Percentiles rank a stretch among this genome's conserved stretches.
Evolutionary conservation across 2,329 filamentous ascomycete species (phyloP).

Genomic region (Colletotrichum filicis): DNA sequence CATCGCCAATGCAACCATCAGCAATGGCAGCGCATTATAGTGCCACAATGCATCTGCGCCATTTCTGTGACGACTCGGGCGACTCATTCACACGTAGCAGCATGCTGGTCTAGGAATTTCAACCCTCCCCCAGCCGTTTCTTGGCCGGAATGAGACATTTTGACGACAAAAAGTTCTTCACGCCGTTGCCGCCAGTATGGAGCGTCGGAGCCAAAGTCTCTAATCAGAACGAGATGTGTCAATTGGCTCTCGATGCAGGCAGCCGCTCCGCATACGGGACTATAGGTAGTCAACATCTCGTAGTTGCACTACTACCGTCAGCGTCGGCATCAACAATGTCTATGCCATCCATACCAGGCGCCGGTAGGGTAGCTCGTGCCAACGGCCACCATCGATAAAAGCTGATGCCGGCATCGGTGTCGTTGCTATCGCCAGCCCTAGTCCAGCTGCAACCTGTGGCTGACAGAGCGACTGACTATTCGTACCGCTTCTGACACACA

Average conservation of each 20-base stretch:
- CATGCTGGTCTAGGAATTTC: background rate
- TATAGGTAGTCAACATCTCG: background rate
- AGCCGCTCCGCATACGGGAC: background rate
- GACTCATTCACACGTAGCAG: background rate
- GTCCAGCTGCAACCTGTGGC: constrained; percentile 1
- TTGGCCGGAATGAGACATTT: constrained; percentile 22
- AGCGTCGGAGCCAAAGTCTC: background rate
- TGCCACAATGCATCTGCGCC: constrained; percentile 17
- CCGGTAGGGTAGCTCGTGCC: background rate
- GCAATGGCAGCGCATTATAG: background rate
- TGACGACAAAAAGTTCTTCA: constrained; percentile 17
- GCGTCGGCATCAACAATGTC: background rate
- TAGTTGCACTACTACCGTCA: background rate
- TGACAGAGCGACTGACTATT: background rate
- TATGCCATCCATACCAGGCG: background rate
- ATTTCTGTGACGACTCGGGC: background rate
- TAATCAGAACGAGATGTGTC: background rate
- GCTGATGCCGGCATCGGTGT: constrained; percentile 22
- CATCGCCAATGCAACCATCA: constrained; percentile 24
- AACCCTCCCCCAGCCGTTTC: background rate
- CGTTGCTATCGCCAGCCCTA: constrained; percentile 6
- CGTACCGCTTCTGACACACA: background rate
- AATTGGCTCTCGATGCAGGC: background rate
- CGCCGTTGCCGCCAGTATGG: constrained; percentile 8
- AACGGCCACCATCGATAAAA: background rate